Percentiles rank a stretch among this genome's conserved stretches.
phyloP scores from a whole-genome alignment of 495 filamentous ascomycete genomes.

The Pseudotulostoma volvatum region DNA sequence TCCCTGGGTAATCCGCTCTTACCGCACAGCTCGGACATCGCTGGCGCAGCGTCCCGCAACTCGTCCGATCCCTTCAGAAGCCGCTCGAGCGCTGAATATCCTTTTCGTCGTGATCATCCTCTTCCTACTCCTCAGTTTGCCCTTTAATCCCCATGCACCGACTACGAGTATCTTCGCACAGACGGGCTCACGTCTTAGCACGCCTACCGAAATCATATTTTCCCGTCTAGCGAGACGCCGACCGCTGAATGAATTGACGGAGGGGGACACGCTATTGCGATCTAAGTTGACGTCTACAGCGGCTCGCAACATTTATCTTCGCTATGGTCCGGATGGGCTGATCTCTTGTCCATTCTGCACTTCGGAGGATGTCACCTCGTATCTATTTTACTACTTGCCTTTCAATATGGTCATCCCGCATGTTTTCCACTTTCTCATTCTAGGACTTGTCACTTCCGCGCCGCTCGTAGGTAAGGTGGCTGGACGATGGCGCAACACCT shows the following conservation, averaged over 20 bases:
- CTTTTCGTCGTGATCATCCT: conserved; percentile 40
- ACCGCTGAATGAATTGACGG: conserved; percentile 34
- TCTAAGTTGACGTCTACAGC: conserved; percentile 51
- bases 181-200: conserved; percentile 72
- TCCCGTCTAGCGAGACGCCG: conserved; percentile 52
- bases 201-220: conserved; percentile 71
- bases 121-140: conserved; percentile 48
- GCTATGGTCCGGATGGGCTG: conserved; percentile 58
- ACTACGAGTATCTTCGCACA: conserved; percentile 59
- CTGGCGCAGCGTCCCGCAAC: conserved; percentile 41
- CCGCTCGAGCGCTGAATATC: conserved; percentile 38
- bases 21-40: conserved; percentile 46
- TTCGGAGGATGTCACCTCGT: conserved; percentile 51
- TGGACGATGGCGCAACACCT: conserved; percentile 49
- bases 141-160: conserved; percentile 44
- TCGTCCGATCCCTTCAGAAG: conserved; percentile 22
- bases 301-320: conserved; percentile 63
- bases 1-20: conserved; percentile 52
- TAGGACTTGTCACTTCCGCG: conserved; percentile 47
- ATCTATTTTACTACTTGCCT: conserved; percentile 70
- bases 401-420: conserved; percentile 53
- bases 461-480: conserved; percentile 39
- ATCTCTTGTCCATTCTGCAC: conserved; percentile 66
- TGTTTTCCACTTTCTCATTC: conserved; percentile 50
- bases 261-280: conserved; percentile 45